These are phyloP conservation scores for Francoa sonchifolia DNA, from an alignment of 441 rosid species.

Conservation along the genomic window DNA sequence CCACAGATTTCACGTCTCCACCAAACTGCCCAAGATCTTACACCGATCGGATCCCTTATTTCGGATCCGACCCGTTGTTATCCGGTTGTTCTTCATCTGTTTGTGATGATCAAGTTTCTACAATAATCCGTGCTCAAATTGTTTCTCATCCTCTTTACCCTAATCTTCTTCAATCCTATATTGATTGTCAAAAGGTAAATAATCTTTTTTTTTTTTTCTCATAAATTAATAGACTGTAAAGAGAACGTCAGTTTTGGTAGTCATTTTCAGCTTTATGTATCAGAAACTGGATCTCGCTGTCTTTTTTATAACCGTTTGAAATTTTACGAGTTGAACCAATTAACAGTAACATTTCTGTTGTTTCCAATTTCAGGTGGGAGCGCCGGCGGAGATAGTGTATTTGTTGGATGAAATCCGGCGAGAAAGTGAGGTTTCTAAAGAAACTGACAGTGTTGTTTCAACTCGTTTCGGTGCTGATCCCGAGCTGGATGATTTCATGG, in stretches of 20 bases:
- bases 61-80: no score
- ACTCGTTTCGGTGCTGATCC: constrained; percentile 34
- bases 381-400: constrained; percentile 35
- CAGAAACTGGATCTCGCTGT: no score
- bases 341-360: not conserved
- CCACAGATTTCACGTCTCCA: no score
- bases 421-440: constrained; percentile 18
- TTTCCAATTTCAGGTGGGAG: constrained; percentile 35
- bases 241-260: not conserved
- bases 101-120: no score
- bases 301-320: no score
- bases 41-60: no score
- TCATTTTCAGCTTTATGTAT: no score
- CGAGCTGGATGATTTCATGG: constrained; percentile 68
- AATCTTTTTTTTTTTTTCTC: not conserved
- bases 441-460: constrained; percentile 8
- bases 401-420: constrained; percentile 32
- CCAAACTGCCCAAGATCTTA: no score
- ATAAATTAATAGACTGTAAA: not conserved
- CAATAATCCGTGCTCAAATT: constrained; percentile 43
- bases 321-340: not conserved
- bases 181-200: constrained; percentile 54
- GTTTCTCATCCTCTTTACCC: constrained; percentile 62
- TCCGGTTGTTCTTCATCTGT: no score
- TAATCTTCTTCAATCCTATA: constrained; percentile 38